A percentile compares a stretch with the other conserved stretches of the same genome.
Conservation (phyloP, 257 asterid species). For the Scutellaria minor region DNA sequence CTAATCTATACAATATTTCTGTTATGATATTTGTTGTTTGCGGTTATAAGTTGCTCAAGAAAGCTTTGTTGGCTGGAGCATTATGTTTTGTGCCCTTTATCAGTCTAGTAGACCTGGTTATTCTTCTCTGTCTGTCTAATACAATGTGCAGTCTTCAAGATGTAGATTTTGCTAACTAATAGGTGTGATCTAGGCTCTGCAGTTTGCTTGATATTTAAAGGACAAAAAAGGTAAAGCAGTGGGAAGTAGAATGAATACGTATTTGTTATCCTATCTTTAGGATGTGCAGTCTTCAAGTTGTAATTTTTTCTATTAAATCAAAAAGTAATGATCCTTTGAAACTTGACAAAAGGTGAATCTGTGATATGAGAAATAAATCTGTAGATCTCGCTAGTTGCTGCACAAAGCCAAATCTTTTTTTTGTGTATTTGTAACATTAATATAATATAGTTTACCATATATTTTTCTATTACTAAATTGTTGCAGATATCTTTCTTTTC, state of each 20-base stretch:
- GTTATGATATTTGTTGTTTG: slow-evolving; percentile 1
- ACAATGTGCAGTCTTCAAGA: slow-evolving; percentile 11
- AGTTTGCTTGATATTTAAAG: slow-evolving; percentile 11
- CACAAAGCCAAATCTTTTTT: background rate
- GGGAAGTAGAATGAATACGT: background rate
- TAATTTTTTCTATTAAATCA: slow-evolving; percentile 1
- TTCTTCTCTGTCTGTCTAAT: slow-evolving; percentile 6
- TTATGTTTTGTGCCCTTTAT: background rate
- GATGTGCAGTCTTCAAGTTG: background rate
- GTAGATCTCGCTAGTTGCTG: slow-evolving; percentile 1
- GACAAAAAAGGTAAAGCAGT: slow-evolving; percentile 4
- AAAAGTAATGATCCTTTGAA: background rate
- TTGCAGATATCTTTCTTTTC: slow-evolving; percentile 19
- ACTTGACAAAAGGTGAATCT: slow-evolving; percentile 12
- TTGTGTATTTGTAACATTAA: background rate
- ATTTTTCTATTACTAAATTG: background rate
- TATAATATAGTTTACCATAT: background rate
- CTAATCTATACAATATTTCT: slow-evolving; percentile 18
- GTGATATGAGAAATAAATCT: background rate
- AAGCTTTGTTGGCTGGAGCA: background rate
- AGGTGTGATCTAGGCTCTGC: background rate
- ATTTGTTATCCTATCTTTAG: background rate
- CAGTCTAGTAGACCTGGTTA: slow-evolving; percentile 2
- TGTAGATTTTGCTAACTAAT: slow-evolving; percentile 3
- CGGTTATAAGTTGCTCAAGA: slow-evolving; percentile 18